Evolutionary conservation across 2,329 filamentous ascomycete genomes (phyloP).

Genomic region (Hypoxylon sp.): DNA sequence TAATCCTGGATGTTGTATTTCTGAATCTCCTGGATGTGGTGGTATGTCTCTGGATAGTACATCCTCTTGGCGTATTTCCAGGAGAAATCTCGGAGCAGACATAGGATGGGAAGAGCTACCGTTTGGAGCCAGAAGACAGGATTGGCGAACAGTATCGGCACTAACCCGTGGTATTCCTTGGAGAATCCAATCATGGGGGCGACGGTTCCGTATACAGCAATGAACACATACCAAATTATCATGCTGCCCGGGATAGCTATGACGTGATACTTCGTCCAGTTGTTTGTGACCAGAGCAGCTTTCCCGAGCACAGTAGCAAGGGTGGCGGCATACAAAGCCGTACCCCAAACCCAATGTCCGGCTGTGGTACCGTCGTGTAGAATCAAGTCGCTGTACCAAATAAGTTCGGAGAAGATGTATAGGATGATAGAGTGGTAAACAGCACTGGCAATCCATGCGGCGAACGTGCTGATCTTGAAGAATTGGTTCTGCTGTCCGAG

Average conservation of each 20-base stretch:
- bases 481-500: slow-evolving; percentile 94
- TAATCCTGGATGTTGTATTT: slow-evolving; percentile 99
- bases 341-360: slow-evolving; percentile 98
- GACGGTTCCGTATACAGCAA: slow-evolving; percentile 88
- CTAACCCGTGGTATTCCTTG: slow-evolving; percentile 85
- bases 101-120: slow-evolving; percentile 83
- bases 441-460: slow-evolving; percentile 92
- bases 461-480: slow-evolving; percentile 93
- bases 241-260: slow-evolving; percentile 95
- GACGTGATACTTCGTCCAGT: slow-evolving; percentile 99
- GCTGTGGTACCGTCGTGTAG: slow-evolving; percentile 84
- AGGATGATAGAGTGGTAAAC: slow-evolving; percentile 95
- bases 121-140: slow-evolving; percentile 94
- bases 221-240: slow-evolving; percentile 89
- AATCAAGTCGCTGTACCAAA: slow-evolving; percentile 86
- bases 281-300: slow-evolving; percentile 93
- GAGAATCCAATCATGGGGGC: slow-evolving; percentile 88
- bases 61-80: slow-evolving; percentile 99
- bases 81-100: slow-evolving; percentile 87
- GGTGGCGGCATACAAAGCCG: slow-evolving; percentile 93
- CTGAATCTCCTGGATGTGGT: slow-evolving; percentile 99
- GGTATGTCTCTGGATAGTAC: slow-evolving; percentile 96
- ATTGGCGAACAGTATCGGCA: slow-evolving; percentile 83
- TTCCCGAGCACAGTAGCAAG: slow-evolving; percentile 94
- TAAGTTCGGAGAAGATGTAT: slow-evolving; percentile 86